Conservation (phyloP, 2,329 filamentous ascomycete genomes). For the Exophiala aquamarina region DNA sequence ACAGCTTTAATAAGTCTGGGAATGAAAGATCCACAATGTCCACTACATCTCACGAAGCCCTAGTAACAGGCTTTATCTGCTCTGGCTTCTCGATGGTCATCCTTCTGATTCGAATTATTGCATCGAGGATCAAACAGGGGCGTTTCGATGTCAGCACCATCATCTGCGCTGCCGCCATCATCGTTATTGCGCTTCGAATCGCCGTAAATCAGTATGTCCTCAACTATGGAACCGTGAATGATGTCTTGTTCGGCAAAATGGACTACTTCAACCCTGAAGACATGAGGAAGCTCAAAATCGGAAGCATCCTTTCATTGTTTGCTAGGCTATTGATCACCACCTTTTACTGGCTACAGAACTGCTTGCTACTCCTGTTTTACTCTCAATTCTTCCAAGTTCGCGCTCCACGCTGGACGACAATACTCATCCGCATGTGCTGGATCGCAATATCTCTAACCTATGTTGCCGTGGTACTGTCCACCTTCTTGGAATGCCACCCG, state of each 20-base stretch:
- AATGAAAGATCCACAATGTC: constrained; percentile 12
- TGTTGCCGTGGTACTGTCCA: constrained; percentile 34
- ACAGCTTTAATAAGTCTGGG: neutral
- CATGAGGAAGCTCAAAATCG: constrained; percentile 28
- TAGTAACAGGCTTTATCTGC: constrained; percentile 17
- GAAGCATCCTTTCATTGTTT: constrained; percentile 28
- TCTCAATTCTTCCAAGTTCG: constrained; percentile 24
- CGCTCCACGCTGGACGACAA: constrained; percentile 21
- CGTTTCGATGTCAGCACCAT: constrained; percentile 17
- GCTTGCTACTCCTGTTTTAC: constrained; percentile 29
- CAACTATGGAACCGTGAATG: constrained; percentile 19
- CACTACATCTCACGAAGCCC: constrained; percentile 17
- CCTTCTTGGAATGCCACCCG: constrained; percentile 43
- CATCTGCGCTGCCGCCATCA: constrained; percentile 15
- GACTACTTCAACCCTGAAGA: constrained; percentile 22
- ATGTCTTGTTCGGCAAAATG: constrained; percentile 17
- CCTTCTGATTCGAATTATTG: constrained; percentile 15
- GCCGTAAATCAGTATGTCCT: constrained; percentile 21
- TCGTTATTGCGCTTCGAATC: constrained; percentile 13
- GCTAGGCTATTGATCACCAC: constrained; percentile 27
- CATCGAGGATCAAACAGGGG: constrained; percentile 15
- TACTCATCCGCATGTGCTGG: constrained; percentile 30
- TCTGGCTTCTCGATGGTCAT: constrained; percentile 17
- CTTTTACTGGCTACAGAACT: constrained; percentile 30
- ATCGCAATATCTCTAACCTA: constrained; percentile 34